Evolutionary conservation across 805 yeast species (phyloP), one percentile per base, ranked within the genome.

Genomic region (Soucietia sequanensis): DNA sequence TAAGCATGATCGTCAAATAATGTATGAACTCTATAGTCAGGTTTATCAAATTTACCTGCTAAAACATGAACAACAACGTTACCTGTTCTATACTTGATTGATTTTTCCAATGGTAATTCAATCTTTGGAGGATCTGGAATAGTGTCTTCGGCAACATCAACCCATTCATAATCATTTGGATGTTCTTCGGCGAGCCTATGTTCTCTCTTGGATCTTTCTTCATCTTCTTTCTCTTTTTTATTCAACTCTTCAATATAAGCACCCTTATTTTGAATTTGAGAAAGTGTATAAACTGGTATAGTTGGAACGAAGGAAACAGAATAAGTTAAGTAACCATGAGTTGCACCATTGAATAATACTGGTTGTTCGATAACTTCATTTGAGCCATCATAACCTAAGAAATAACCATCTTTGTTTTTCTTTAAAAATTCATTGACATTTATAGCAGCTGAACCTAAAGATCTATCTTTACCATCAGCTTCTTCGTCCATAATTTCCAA

Each of bases 401-500:
- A 76, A 30, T 64, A 58, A 1, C 78, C 81, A 23, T 72, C 55
- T 1, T 60, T 58, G 43, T 71, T 69, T 47, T 67, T 70, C 48
- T 68, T 66, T 46, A 80, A 57, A 39, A 71, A 71, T 18, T 76
- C 73, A 18, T 68, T 54, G 10, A 76, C 64, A 8, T 77, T 61
- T 16, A 82, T 57, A 17, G 75, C 69, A 22, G 76, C 68, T 3
- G 73, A 57, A 10, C 93, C 95, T 45, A 85, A 62, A 1, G 74
- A 50, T 49, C 89, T 72, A 55, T 84, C 89, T 37, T 74, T 75
- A 19, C 77, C 78, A 21, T 75, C 68, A 14, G 69, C 67, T 56
- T 84, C 88, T 31, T 76, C 80, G 59, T 85, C 93, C 74, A 75
- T 73, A 34, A 81, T 63, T 38, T 77, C 78, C 25, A 85, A 51